Evolutionary conservation across 345 rosid genomes (phyloP).

Genomic region (Rubroshorea leprosula): DNA sequence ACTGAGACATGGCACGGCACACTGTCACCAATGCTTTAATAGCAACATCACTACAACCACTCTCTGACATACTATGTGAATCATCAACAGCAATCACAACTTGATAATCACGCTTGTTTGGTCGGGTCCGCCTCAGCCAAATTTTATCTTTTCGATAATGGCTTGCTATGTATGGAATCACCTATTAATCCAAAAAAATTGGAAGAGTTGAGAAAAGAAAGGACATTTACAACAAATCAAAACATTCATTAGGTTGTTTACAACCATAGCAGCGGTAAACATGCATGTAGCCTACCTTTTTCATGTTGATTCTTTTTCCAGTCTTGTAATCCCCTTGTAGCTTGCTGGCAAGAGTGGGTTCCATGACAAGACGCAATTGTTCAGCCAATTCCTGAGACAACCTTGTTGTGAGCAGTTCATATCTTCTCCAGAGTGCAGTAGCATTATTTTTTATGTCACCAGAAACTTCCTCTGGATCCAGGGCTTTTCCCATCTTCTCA

Average conservation of each 20-base stretch:
- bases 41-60: constrained; percentile 84
- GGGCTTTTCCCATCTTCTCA: constrained; percentile 30
- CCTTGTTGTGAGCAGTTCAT: constrained; percentile 64
- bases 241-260: not conserved
- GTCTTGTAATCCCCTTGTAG: constrained; percentile 95
- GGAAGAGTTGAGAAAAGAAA: not conserved
- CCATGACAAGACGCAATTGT: constrained; percentile 88
- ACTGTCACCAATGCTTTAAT: constrained; percentile 87
- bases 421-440: constrained; percentile 68
- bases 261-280: not conserved
- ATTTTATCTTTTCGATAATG: constrained; percentile 91
- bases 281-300: constrained; percentile 41
- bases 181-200: constrained; percentile 27
- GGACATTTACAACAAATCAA: not conserved
- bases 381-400: constrained; percentile 92
- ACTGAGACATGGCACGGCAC: constrained; percentile 85
- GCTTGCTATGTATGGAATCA: constrained; percentile 93
- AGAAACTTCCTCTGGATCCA: constrained; percentile 41
- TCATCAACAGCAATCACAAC: constrained; percentile 91
- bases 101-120: constrained; percentile 95
- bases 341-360: constrained; percentile 87
- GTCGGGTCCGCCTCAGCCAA: constrained; percentile 92
- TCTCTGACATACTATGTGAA: constrained; percentile 87
- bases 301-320: constrained; percentile 96
- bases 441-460: constrained; percentile 37